Conservation (phyloP, 2,329 filamentous ascomycete genomes). For the Raffaelea ambrosiae region DNA sequence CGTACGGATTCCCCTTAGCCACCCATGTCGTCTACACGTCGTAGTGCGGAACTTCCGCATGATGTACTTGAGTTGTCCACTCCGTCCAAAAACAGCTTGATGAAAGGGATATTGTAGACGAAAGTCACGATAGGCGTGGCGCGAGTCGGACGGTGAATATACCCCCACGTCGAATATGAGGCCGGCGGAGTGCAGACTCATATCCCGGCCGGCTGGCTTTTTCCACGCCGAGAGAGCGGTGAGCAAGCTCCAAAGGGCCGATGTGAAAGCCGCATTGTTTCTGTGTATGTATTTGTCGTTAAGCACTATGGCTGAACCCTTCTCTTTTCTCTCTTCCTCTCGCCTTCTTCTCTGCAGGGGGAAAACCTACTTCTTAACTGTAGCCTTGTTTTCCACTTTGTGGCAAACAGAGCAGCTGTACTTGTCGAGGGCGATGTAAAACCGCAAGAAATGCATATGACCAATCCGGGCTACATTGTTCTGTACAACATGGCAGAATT, state of each 20-base stretch:
- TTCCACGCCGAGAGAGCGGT: not conserved
- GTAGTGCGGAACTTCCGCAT: not conserved
- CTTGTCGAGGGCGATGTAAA: not conserved
- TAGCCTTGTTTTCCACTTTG: not conserved
- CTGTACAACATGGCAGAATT: not conserved
- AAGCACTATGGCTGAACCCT: not conserved
- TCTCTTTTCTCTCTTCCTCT: not conserved
- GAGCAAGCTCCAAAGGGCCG: not conserved
- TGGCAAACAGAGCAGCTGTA: not conserved
- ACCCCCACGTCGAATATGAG: not conserved
- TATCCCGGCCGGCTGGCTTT: not conserved
- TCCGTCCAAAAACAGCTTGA: not conserved
- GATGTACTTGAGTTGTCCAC: not conserved
- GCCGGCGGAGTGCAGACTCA: not conserved
- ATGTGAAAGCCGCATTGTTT: not conserved
- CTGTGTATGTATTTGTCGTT: not conserved
- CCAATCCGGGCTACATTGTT: not conserved
- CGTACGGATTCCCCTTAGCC: not conserved
- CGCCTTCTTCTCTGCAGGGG: not conserved
- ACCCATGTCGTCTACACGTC: not conserved
- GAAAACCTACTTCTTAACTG: not conserved
- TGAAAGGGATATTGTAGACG: not conserved
- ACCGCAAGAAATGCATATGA: not conserved
- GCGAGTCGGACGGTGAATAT: not conserved
- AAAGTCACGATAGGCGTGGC: not conserved